Base-by-base conservation (phyloP, 2,329 filamentous ascomycete species). In the Trichoderma atroviride region DNA sequence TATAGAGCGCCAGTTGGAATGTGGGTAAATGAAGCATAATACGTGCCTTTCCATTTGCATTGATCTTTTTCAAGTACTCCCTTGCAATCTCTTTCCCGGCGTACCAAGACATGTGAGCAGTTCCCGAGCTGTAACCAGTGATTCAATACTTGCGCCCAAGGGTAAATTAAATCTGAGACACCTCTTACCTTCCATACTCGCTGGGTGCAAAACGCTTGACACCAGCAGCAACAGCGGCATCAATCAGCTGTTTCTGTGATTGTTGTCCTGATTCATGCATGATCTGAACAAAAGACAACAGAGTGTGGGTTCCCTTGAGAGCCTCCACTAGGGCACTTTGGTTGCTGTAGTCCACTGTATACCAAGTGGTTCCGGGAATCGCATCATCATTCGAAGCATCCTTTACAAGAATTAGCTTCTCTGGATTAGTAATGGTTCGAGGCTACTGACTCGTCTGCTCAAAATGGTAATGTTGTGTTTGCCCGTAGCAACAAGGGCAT, bases 171-270 rank as follows among this genome's bases (percentile, higher is more conserved):
- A 50, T 43, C 47, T 24, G 11, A 13, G 47, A 50, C 47, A 4
- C 5, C 9, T 50, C 47, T 76, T 70, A 84, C 83, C 77, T 78
- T 27, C 75, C 78, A 71, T 84, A 91, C 72, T 92, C 89, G 43
- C 86, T 87, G 0, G 88, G 87, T 14, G 90, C 80, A 78, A 89
- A 88, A 5, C 87, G 82, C 73, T 87, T 84, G 6, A 91, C 87
- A 1, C 87, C 86, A 4, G 87, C 88, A 7, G 81, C 80, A 19
- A 88, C 80, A 27, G 87, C 83, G 0, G 88, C 88, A 53, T 89
- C 84, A 37, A 89, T 83, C 64, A 90, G 78, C 11, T 83, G 75
- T 35, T 71, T 74, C 57, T 76, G 74, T 4, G 84, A 76, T n/a
- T 76, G 75, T 37, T 80, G 72, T 0, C 74, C 72, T 5, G 74